These are phyloP conservation scores for Hymenoscyphus linearis DNA, from an alignment of 2,329 filamentous ascomycete species.

Conservation along the genomic window DNA sequence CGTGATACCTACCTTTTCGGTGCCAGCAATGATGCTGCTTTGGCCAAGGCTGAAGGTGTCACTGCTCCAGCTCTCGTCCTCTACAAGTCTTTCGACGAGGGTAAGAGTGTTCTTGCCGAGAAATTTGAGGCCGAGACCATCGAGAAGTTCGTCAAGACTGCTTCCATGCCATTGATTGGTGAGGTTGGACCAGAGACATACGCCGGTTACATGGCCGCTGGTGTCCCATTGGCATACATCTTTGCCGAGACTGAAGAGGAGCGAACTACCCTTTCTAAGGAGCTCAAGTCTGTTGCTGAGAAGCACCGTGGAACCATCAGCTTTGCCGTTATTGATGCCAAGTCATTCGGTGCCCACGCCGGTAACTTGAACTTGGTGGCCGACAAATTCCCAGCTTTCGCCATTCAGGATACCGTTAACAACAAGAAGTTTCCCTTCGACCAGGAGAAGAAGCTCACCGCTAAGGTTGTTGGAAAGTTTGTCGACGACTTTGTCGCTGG, in stretches of 20 bases:
- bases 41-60: slow-evolving; percentile 88
- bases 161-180: slow-evolving; percentile 85
- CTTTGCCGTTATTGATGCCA: slow-evolving; percentile 96
- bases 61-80: slow-evolving; percentile 82
- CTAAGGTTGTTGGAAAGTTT: slow-evolving; percentile 67
- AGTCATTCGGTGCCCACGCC: slow-evolving; percentile 88
- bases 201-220: slow-evolving; percentile 86
- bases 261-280: slow-evolving; percentile 70
- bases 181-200: slow-evolving; percentile 98
- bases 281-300: slow-evolving; percentile 81
- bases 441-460: slow-evolving; percentile 71
- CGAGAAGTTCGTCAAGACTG: slow-evolving; percentile 74
- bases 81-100: slow-evolving; percentile 97
- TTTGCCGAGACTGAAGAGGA: slow-evolving; percentile 91
- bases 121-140: slow-evolving; percentile 79
- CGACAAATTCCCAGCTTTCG: slow-evolving; percentile 94
- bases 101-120: slow-evolving; percentile 78
- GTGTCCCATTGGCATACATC: slow-evolving; percentile 93
- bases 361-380: slow-evolving; percentile 95
- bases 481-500: slow-evolving; percentile 79
- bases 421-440: slow-evolving; percentile 97
- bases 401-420: slow-evolving; percentile 91
- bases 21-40: slow-evolving; percentile 71
- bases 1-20: slow-evolving; percentile 93
- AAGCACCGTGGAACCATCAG: slow-evolving; percentile 92